Base-by-base conservation (phyloP, 192 early-diverging fungal species). In the Rhizophagus clarus region DNA sequence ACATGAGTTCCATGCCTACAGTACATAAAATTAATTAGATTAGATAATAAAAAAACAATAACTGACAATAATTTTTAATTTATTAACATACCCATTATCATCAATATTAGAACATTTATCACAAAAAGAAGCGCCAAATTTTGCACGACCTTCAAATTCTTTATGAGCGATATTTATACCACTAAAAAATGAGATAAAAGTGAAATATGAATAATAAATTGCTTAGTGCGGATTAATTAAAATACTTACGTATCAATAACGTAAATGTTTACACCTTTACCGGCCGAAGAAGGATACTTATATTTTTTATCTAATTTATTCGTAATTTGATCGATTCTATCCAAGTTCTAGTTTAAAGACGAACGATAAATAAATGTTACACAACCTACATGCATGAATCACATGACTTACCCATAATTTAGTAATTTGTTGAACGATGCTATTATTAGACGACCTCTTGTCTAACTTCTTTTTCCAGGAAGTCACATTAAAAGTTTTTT, bases 61-160 rank as follows among this genome's bases (percentile, higher is more conserved):
- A 66, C 17, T 29, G 10, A 64, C 14, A 9, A 26, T 29, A 66
- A 66, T 3, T 26, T 66, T 37, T 40, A 8, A 40, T 40, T 40
- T 7, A 40, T 40, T 40, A 40, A 28, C 3, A 28, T 28, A 66
- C 63, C 29, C 90, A 81, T 89, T 88, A 74, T 82, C 85, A 79
- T 91, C 90, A 15, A 72, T 76, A 56, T 89, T 86, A 22, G 40
- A 24, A 17, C 76, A 80, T 11, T 83, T 72, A 17, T 31, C 9
- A 72, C 84, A 73, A 83, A 61, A 72, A 79, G 67, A 31, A 75
- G 6, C 47, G 15, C 92, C 91, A 85, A 87, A 90, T 34, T 72
- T 81, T 68, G 92, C 94, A 77, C 95, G 89, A 32, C 93, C 93
- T 17, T 82, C 88, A 81, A 96, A 96, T 51, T 96, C 94, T 40